Evolutionary conservation across 2,329 filamentous ascomycete genomes (phyloP).

Genomic region (Aspergillus fumigatus): DNA sequence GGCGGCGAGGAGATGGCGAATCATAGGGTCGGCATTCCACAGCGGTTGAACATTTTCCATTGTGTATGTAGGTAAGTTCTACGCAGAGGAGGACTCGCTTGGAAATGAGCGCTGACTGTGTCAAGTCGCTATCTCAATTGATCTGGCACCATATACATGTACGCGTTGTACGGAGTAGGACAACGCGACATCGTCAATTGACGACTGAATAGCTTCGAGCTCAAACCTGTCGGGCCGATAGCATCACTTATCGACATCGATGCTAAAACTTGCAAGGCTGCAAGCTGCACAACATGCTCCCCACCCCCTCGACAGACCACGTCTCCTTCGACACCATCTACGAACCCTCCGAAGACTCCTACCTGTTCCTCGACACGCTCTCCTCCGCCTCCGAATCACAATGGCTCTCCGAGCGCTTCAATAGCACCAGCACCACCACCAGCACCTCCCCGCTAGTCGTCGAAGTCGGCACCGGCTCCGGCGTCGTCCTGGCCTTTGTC

Average conservation of each 20-base stretch:
- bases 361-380: constrained; percentile 85
- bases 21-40: constrained; percentile 10
- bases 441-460: constrained; percentile 57
- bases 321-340: constrained; percentile 86
- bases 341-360: constrained; percentile 94
- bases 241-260: not conserved
- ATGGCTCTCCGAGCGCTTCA: constrained; percentile 66
- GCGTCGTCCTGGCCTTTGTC: constrained; percentile 86
- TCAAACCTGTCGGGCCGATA: not conserved
- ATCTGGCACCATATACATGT: too few relatives aligned
- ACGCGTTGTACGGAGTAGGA: too few relatives aligned
- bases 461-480: constrained; percentile 87
- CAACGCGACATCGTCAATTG: not conserved
- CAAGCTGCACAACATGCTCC: constrained; percentile 61
- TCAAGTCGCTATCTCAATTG: not conserved
- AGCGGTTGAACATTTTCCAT: not conserved
- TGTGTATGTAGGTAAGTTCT: too few relatives aligned
- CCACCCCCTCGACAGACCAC: constrained; percentile 89
- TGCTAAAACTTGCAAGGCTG: not conserved
- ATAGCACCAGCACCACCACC: constrained; percentile 4
- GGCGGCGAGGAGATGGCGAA: constrained; percentile 19
- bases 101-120: not conserved
- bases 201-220: constrained; percentile 2
- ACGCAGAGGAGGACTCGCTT: too few relatives aligned
- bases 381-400: constrained; percentile 63